Base-by-base conservation (phyloP, 495 filamentous ascomycete species). In the Clavariopsis aquatica region DNA sequence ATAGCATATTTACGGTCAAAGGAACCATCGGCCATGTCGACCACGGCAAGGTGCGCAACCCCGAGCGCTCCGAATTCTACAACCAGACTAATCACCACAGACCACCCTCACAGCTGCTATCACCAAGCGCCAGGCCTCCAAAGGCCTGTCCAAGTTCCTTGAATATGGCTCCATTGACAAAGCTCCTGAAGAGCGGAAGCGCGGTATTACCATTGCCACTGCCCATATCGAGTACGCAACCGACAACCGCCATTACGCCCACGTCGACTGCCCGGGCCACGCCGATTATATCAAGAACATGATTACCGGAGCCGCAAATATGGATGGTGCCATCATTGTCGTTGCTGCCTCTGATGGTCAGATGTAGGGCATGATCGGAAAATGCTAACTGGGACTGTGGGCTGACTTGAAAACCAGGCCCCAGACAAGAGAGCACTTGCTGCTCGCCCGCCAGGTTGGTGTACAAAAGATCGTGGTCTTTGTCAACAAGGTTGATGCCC, bases 221-320 rank as follows among this genome's bases (percentile, higher is more conserved):
- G 91, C 94, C 65, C 94, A 98, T 81, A 96, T 98, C 79, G 94
- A 98, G 82, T 98, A 97, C 79, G 81, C 88, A 72, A 98, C 94
- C 74, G 89, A 96, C 5, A 76, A 75, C 69, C 86, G 95, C 68
- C 94, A 98, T 81, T 98, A 98, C 81, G 92, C 94, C 72, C 94
- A 98, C 85, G 94, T 98, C 81, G 94, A 98, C 85, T 98, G 94
- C 78, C 94, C 94, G 57, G 94, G 94, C 78, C 94, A 98, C 86
- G 94, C 94, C 75, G 94, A 98, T 91, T 98, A 98, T 83, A 97
- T 98, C 80, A 98, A 98, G 87, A 98, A 98, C 86, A 97, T 97
- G 93, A 97, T 97, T 78, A 96, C 93, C 69, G 93, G 93, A 83
- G 90, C 93, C 62, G 91, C 93, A 66, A 91, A 87, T 83, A 97